These are phyloP conservation scores for Mycena pura DNA, from an alignment of 768 basidiomycete genomes.

Conservation along the genomic window DNA sequence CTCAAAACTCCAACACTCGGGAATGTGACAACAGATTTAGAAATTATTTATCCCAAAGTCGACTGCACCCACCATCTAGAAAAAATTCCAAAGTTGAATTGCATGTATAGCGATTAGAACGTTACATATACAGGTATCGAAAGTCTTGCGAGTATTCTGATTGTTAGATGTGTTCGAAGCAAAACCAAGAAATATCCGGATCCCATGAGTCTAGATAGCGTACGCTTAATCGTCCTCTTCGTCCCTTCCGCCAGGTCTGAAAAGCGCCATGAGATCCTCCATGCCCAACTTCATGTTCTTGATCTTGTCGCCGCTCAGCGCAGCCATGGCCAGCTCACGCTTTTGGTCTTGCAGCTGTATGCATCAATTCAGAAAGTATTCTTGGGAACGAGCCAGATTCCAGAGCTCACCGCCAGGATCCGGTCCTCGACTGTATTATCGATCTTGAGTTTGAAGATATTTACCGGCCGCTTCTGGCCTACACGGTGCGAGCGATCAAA, in stretches of 20 bases:
- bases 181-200: no score
- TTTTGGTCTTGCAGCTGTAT: slow-evolving; percentile 89
- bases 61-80: no score
- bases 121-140: no score
- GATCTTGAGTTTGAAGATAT: slow-evolving; percentile 90
- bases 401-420: slow-evolving; percentile 66
- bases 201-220: no score
- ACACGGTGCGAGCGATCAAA: slow-evolving; percentile 92
- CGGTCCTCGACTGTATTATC: slow-evolving; percentile 88
- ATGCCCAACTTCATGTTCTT: slow-evolving; percentile 84
- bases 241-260: slow-evolving; percentile 63
- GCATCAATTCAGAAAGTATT: background rate
- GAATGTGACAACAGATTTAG: no score
- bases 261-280: slow-evolving; percentile 85
- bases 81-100: no score
- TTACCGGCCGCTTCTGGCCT: slow-evolving; percentile 86
- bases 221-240: slow-evolving; percentile 75
- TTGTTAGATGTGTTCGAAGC: no score
- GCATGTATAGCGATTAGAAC: no score
- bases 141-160: no score
- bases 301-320: slow-evolving; percentile 86
- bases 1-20: no score
- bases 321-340: slow-evolving; percentile 81
- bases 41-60: no score
- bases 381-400: background rate